These are phyloP conservation scores for Thelonectria rubi DNA, from an alignment of 2,329 filamentous ascomycete genomes.

Conservation along the genomic window DNA sequence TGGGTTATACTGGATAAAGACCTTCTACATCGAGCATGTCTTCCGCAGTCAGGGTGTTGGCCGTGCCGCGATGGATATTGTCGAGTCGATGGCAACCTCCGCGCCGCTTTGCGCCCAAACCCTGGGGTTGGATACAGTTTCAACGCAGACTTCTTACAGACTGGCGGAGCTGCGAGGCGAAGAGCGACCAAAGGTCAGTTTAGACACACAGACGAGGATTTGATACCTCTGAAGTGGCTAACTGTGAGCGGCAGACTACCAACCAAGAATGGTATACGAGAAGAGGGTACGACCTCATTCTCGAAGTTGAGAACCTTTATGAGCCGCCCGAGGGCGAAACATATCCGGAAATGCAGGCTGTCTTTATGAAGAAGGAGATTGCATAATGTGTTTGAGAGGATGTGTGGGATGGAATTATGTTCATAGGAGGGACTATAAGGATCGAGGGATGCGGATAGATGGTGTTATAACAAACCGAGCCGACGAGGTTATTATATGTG, in stretches of 20 bases:
- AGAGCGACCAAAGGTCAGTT: slow-evolving; percentile 21
- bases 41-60: slow-evolving; percentile 42
- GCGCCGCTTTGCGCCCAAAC: slow-evolving; percentile 39
- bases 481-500: too few relatives aligned
- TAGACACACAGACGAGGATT: rapidly evolving
- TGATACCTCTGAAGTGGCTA: rapidly evolving
- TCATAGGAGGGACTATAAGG: too few relatives aligned
- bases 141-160: slow-evolving; percentile 35
- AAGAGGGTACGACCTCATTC: slow-evolving; percentile 41
- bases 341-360: slow-evolving; percentile 9
- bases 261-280: slow-evolving; percentile 45
- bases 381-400: background rate
- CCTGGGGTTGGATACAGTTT: slow-evolving; percentile 41
- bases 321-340: background rate
- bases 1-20: slow-evolving; percentile 45
- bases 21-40: slow-evolving; percentile 39
- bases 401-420: background rate
- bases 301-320: slow-evolving; percentile 31
- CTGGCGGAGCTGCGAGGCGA: slow-evolving; percentile 12
- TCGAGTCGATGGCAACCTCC: slow-evolving; percentile 40
- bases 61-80: slow-evolving; percentile 42
- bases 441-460: too few relatives aligned
- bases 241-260: slow-evolving; percentile 28
- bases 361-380: slow-evolving; percentile 28
- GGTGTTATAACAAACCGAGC: too few relatives aligned